These are phyloP conservation scores for Cajanus cajan DNA, from an alignment of 306 rosid genomes.

Conservation along the genomic window DNA sequence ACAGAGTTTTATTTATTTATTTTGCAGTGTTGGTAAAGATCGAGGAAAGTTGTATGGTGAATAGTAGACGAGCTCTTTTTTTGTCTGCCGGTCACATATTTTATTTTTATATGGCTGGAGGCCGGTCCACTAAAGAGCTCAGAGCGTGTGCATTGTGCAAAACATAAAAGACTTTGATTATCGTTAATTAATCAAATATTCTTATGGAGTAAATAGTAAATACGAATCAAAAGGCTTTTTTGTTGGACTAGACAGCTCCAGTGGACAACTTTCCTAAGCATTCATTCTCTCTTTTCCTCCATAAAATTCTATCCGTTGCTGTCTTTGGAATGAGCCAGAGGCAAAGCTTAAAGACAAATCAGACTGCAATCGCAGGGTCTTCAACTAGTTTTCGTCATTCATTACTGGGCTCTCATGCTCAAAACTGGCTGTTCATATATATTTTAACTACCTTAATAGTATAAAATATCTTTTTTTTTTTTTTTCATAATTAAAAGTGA, in stretches of 20 bases:
- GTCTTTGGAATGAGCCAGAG: slow-evolving; percentile 23
- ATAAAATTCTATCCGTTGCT: not conserved
- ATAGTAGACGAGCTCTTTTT: slow-evolving; percentile 12
- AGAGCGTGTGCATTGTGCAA: slow-evolving; percentile 33
- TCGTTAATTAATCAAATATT: slow-evolving; percentile 10
- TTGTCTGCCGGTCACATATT: slow-evolving; percentile 53
- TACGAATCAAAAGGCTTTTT: slow-evolving; percentile 31
- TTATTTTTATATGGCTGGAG: slow-evolving; percentile 13
- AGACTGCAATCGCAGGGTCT: slow-evolving; percentile 49
- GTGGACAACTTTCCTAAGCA: slow-evolving; percentile 37
- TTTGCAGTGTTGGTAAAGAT: no score
- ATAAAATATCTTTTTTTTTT: no score
- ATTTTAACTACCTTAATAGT: no score
- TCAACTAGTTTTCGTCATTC: slow-evolving; percentile 33
- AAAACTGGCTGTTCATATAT: no score
- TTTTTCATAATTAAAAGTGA: no score
- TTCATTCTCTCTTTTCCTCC: not conserved
- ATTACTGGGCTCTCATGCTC: slow-evolving; percentile 50
- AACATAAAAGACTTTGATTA: not conserved
- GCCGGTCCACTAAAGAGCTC: slow-evolving; percentile 36
- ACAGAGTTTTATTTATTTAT: no score
- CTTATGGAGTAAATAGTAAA: not conserved
- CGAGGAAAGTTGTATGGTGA: slow-evolving; percentile 23
- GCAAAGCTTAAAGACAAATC: not conserved
- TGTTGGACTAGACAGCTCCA: slow-evolving; percentile 27